Percentiles rank a stretch among this genome's conserved stretches.
Conservation (phyloP, 2,329 filamentous ascomycete genomes). For the Graphiopsis chlorocephala region DNA sequence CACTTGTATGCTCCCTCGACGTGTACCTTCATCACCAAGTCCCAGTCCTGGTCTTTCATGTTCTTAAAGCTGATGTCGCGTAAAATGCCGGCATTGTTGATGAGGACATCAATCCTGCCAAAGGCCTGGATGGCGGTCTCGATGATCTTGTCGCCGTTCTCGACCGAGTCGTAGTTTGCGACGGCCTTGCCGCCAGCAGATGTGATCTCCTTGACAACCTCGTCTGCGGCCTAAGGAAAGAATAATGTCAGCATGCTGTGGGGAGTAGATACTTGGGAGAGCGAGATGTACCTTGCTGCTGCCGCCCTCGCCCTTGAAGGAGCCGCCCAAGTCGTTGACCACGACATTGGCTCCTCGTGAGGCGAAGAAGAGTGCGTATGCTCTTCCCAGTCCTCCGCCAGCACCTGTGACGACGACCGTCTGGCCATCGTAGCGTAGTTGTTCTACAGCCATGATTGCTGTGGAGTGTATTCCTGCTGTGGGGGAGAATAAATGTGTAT, state of each 20-base stretch:
- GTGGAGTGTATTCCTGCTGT: background rate
- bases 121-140: constrained; percentile 77
- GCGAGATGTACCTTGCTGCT: constrained; percentile 70
- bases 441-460: constrained; percentile 56
- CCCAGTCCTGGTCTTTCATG: constrained; percentile 96
- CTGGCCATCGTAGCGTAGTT: constrained; percentile 80
- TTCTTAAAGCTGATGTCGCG: constrained; percentile 98
- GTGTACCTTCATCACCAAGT: constrained; percentile 89
- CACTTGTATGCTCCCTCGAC: constrained; percentile 95
- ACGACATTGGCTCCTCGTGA: constrained; percentile 91
- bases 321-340: constrained; percentile 92
- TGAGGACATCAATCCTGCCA: constrained; percentile 86
- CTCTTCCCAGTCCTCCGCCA: constrained; percentile 73
- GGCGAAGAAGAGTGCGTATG: constrained; percentile 85
- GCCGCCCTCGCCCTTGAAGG: constrained; percentile 87
- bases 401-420: constrained; percentile 86
- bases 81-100: constrained; percentile 97
- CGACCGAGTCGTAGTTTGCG: constrained; percentile 94
- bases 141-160: constrained; percentile 91
- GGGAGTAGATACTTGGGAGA: too few species aligned
- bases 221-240: constrained; percentile 67
- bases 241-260: background rate
- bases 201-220: constrained; percentile 79
- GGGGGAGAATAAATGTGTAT: background rate
- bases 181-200: constrained; percentile 90